Evolutionary conservation across 805 yeast species (phyloP), one percentile per base, ranked within the genome.

Genomic region (Nakazawaea ishiwadae): DNA sequence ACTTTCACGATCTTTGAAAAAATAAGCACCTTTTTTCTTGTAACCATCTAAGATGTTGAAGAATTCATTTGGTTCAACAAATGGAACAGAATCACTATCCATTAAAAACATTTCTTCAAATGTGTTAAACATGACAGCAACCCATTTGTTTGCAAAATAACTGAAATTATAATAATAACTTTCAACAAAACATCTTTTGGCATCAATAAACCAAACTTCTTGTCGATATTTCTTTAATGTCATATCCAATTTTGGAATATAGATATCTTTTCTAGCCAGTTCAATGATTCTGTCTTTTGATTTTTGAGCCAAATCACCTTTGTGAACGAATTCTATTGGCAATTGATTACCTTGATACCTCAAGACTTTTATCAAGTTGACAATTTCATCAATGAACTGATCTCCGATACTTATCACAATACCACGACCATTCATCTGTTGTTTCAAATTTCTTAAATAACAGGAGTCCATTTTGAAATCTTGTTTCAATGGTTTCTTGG

Each of bases 111-210:
- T 68, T 42, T 77, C 81, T 48, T 74, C 79, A 52, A 73, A 77
- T 2, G 81, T 70, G 44, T 71, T 79, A 56, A 81, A 80, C 21
- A 77, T 44, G 23, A 73, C 64, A 1, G 85, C 83, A 21, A 79
- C 52, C 55, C 81, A 67, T 53, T 80, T 81, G 59, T 56, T 61
- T 23, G 64, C 60, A 49, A 57, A 62, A 23, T 51, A 46, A 30
- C 42, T 42, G 47, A 56, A 62, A 41, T 48, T 55, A 12, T 45
- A 39, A 39, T 50, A 52, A 43, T 51, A 62, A 27, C 44, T 47
- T 31, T 46, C 51, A 28, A 47, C 46, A 23, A 63, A 50, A 2
- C 56, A 47, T 24, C 52, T 53, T 4, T 64, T 58, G 16, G 59
- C 59, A 50, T 63, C 64, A 27, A 63, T 62, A 51, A 62, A 52